Evolutionary conservation across 306 rosid species (phyloP), one percentile per base, ranked within the genome.

Genomic region (Casuarina equisetifolia): DNA sequence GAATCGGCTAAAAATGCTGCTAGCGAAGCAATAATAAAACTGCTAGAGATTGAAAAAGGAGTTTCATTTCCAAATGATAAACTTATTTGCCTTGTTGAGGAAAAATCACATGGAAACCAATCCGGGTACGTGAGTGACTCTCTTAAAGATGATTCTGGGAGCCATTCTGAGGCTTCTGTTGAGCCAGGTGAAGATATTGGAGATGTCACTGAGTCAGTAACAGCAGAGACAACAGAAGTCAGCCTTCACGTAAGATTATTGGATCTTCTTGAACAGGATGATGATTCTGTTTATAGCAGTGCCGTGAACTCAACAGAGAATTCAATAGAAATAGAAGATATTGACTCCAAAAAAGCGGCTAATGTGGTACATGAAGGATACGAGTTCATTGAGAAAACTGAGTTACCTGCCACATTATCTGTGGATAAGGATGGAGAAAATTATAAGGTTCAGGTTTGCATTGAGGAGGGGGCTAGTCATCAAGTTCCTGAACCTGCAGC

Each of bases 21-120:
- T 53, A 74, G 84, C 58, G 72, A 82, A 81, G 80, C 90, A 15
- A 90, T 92, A 69, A 82, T 83, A 73, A 83, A 78, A 84, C 78
- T 92, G 74, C 76, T 92, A 42, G 90, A 80, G 83, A 83, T 82
- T 70, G 92, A 87, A 84, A 86, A 92, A 75, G 68, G 78, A 76
- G 55, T 40, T 12, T n/a, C 77, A 58, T 71, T 72, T 12, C 55
- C 71, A 40, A 75, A 69, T 50, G 80, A 84, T 39, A 82, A 83
- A 48, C 35, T 77, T 74, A 42, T 8, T 12, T 45, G 64, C 61
- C 44, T 70, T 77, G 54, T 12, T 38, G 78, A 49, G 49, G 87
- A 82, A 66, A 84, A 87, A 40, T 40, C 59, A 40, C 76, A 52
- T 9, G 86, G 75, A 76, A 75, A 78, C 4, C 80, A 82, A 67